Base-by-base conservation (phyloP, 2,329 filamentous ascomycete genomes). In the Sporothrix globosa region DNA sequence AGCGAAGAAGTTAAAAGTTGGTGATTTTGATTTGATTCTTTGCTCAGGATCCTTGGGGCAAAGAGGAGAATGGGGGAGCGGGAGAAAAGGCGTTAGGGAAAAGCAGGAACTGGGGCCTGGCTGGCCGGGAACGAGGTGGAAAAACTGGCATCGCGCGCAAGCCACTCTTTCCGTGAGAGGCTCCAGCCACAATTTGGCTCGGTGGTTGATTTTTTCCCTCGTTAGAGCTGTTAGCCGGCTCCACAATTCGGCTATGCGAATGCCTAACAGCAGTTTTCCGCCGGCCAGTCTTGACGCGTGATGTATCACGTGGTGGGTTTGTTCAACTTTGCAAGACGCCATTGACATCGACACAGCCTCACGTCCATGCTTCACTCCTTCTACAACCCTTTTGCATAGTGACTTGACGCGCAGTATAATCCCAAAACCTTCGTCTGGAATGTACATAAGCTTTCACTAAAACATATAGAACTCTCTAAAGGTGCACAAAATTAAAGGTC, bases 51-150 rank as follows among this genome's bases (percentile, higher is more conserved):
- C 52, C 52, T 14, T 27, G 10, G 56, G 27, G 34, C 30, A 44
- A 60, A 50, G 34, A 58, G 50, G 52, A 56, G 52, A 68, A 58
- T 68, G 66, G 52, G 66, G 52, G 66, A 68, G 52, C 67, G 67
- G 67, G 67, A 68, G 52, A 68, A 68, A 68, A 68, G 66, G 66
- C 65, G 67, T 60, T 68, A 68, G 67, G 67, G 67, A 68, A 68
- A 68, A 68, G 67, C 67, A 68, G 67, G 67, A 68, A 68, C 61
- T 68, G 67, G 67, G 67, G 39, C 24, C 58, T 58, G 54, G 21
- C 60, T 61, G 30, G 60, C 44, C 27, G 65, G 52, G 27, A 52
- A 24, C 27, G 39, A 17, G 39, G 19, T 54, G 53, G 41, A 44
- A 60, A 68, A 58, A 52, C 44, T 66, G 63, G 63, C 46, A 46